Conservation (phyloP, 208 protist species). For the Leishmania guyanensis region DNA sequence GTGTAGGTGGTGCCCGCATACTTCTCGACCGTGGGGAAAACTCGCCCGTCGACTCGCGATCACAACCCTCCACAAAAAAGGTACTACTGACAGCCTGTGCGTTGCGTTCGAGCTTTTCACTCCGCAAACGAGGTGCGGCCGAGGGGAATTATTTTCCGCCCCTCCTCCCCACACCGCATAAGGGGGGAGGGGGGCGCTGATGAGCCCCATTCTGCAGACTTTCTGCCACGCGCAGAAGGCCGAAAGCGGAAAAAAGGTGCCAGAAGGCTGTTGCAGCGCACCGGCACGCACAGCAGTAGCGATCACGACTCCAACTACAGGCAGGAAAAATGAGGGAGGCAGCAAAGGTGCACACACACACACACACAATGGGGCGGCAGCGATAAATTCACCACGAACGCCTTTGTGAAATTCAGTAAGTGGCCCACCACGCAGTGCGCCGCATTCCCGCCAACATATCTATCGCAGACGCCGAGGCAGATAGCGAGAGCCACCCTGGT, state of each 20-base stretch:
- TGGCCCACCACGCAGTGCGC: too few relatives aligned
- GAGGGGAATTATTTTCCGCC: not conserved
- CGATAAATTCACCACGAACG: too few relatives aligned
- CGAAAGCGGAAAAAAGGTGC: not conserved
- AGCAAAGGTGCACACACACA: not conserved
- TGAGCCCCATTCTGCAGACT: not conserved
- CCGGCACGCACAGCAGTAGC: not conserved
- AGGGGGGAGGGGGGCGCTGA: too few relatives aligned
- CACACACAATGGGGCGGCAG: too few relatives aligned
- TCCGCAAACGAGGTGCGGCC: not conserved
- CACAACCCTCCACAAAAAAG: not conserved
- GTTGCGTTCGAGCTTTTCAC: not conserved
- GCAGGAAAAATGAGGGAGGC: not conserved
- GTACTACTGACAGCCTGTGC: not conserved
- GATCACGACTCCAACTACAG: not conserved
- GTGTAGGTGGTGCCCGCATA: not conserved
- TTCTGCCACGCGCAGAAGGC: not conserved
- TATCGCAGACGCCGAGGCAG: too few relatives aligned
- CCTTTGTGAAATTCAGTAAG: too few relatives aligned
- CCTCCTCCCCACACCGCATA: not conserved
- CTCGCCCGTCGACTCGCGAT: not conserved
- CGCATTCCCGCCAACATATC: too few relatives aligned
- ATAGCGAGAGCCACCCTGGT: too few relatives aligned
- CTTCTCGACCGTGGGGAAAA: not conserved
- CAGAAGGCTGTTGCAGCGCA: not conserved